phyloP scores from a whole-genome alignment of 1,139 yeast genomes.

The Saccharomyces uvarum region DNA sequence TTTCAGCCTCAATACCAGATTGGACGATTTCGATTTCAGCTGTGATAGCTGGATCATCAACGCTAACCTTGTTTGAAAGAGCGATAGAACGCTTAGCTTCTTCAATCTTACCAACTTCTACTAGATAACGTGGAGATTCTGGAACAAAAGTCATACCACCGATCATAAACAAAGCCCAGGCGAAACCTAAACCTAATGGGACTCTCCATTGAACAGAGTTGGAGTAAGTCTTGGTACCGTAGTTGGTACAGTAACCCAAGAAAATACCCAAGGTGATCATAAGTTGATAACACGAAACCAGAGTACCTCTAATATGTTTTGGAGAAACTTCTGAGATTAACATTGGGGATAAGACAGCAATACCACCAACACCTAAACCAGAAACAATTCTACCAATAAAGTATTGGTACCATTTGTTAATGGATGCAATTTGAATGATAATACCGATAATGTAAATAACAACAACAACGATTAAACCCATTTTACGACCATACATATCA shows the following conservation, averaged over 20 bases:
- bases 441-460: conserved; percentile 56
- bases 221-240: conserved; percentile 45
- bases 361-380: conserved; percentile 61
- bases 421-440: conserved; percentile 54
- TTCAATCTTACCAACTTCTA: conserved; percentile 46
- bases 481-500: conserved; percentile 56
- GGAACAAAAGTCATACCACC: conserved; percentile 62
- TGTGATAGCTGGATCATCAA: conserved; percentile 51
- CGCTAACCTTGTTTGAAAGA: conserved; percentile 47
- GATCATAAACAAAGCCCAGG: conserved; percentile 39
- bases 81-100: conserved; percentile 57
- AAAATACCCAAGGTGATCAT: conserved; percentile 60
- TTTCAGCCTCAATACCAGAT: conserved; percentile 58
- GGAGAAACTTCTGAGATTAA: conserved; percentile 64
- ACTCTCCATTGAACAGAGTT: conserved; percentile 57
- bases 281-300: conserved; percentile 58
- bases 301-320: conserved; percentile 61
- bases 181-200: conserved; percentile 48
- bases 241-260: conserved; percentile 57
- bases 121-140: conserved; percentile 70
- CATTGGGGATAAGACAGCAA: conserved; percentile 56
- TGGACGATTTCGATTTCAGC: conserved; percentile 53
- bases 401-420: conserved; percentile 45
- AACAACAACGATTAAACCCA: conserved; percentile 49
- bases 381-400: conserved; percentile 59